Evolutionary conservation across 2,329 filamentous ascomycete species (phyloP), one percentile per base, ranked within the genome.

Genomic region (Colletotrichum sublineola): DNA sequence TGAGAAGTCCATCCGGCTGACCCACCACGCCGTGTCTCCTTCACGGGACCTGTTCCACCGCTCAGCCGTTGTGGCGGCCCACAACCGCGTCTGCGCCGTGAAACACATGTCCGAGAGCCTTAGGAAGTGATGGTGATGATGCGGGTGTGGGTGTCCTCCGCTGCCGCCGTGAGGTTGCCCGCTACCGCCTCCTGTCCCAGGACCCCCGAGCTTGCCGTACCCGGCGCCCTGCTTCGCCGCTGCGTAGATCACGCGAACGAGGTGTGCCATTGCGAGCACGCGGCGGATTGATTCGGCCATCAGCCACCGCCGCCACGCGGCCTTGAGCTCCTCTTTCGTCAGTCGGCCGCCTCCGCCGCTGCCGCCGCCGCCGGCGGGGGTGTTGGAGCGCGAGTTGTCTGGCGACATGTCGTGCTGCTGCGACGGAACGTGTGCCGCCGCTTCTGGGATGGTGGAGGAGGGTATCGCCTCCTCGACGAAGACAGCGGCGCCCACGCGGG

Each of bases 281-380:
- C 74, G 73, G 8, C 74, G 69, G 40, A 73, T 74, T n/a, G 68
- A 70, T 56, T 75, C 74, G 36, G 66, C 69, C 62, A 75, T 68
- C 44, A 75, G 56, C 74, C 74, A 75, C 48, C 73, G 73, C 31
- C 73, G 73, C 74, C 74, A 75, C 7, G 67, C 69, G 20, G 71
- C 74, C 20, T 74, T 73, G 6, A 75, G 57, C 24, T 73, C 69
- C 33, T 73, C 74, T 18, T 60, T 73, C 14, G 62, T 57, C 20
- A 63, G 20, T 4, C 66, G 42, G 5, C 64, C 71, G 31, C 55
- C 60, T 14, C 56, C 53, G 3, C 53, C 33, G 5, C 31, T 33
- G 14, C 55, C 55, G 24, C 36, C 56, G 15, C 56, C 55, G 40
- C 56, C 56, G 18, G 31, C 50, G 8, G 73, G 69, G 12, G 73